phyloP scores from a whole-genome alignment of 257 asterid genomes.

The Hygrophila difformis region DNA sequence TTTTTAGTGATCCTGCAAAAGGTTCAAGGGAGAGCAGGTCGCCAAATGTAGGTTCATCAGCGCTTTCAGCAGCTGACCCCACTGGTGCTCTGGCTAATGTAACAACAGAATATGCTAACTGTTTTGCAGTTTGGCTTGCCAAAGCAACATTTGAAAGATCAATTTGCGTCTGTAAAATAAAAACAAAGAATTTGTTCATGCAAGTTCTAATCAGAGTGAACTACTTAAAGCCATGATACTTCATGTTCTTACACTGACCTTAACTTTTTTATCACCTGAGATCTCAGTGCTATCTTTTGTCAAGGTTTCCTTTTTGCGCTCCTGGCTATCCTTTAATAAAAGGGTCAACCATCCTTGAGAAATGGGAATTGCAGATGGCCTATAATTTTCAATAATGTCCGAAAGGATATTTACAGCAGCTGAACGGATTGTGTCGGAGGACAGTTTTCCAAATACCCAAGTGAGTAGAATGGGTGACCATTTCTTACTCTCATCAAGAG shows the following conservation, averaged over 20 bases:
- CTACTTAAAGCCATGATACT: conserved; percentile 3
- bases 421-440: conserved; percentile 57
- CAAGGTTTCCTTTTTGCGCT: conserved; percentile 48
- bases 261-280: conserved; percentile 65
- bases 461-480: conserved; percentile 89
- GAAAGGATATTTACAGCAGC: conserved; percentile 86
- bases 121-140: conserved; percentile 77
- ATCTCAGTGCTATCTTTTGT: conserved; percentile 50
- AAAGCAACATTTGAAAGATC: conserved; percentile 75
- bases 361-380: conserved; percentile 81
- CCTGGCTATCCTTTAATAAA: conserved; percentile 58
- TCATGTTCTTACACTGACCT: conserved; percentile 42
- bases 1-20: conserved; percentile 62
- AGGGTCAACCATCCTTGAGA: conserved; percentile 97
- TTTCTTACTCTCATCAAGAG: conserved; percentile 90
- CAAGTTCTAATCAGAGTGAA: conserved; percentile 6
- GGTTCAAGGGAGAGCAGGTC: conserved; percentile 88
- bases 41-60: conserved; percentile 56
- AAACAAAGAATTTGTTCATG: conserved; percentile 6
- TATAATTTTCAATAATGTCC: conserved; percentile 85
- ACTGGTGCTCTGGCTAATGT: conserved; percentile 78
- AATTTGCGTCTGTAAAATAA: conserved; percentile 75
- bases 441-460: conserved; percentile 70
- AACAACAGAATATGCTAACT: conserved; percentile 78
- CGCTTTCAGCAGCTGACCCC: conserved; percentile 56